Percentiles rank a stretch among this genome's conserved stretches.
phyloP scores from a whole-genome alignment of 768 basidiomycete species.

The Rhizopogon sp. region DNA sequence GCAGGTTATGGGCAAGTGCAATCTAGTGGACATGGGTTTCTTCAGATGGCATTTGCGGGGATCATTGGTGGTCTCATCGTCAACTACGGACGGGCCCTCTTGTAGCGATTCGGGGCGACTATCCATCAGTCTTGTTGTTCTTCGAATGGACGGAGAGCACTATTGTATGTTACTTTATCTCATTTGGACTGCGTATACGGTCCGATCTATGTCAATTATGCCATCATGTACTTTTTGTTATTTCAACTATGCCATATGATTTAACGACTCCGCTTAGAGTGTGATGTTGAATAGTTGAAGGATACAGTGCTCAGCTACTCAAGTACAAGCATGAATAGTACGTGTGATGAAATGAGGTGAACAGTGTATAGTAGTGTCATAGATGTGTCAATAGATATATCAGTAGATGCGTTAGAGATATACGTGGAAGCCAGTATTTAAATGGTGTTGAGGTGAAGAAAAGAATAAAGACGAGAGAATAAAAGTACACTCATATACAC shows the following conservation, averaged over 20 bases:
- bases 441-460: not conserved
- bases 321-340: not conserved
- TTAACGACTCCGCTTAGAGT: not conserved
- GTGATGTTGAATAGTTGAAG: not conserved
- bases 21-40: constrained; percentile 12
- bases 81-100: constrained; percentile 22
- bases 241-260: constrained; percentile 13
- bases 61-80: constrained; percentile 26
- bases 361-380: not conserved
- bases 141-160: not conserved
- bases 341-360: not conserved
- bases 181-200: not conserved
- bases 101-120: constrained; percentile 24
- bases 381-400: not conserved
- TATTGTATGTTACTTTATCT: constrained; percentile 3
- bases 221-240: constrained; percentile 6
- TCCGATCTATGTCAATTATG: constrained; percentile 5
- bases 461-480: not conserved
- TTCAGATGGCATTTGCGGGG: constrained; percentile 29
- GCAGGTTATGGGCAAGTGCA: not conserved
- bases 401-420: not conserved
- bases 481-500: constrained; percentile 5
- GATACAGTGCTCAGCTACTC: not conserved
- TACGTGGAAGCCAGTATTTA: not conserved
- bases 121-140: not conserved